phyloP scores from a whole-genome alignment of 768 basidiomycete species.

The Suillus variegatus region DNA sequence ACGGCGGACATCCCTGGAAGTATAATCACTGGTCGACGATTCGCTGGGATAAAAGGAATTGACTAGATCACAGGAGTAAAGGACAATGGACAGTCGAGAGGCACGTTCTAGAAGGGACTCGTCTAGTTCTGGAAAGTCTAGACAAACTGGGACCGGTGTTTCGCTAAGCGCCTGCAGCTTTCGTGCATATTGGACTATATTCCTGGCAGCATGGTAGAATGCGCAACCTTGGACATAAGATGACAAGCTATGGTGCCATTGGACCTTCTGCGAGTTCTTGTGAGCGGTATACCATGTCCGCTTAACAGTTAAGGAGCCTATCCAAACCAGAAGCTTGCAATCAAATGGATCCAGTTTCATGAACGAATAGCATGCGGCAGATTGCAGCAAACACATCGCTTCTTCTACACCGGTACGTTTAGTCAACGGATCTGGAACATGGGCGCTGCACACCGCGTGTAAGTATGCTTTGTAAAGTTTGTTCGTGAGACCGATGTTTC shows the following conservation, averaged over 20 bases:
- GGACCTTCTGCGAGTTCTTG: constrained; percentile 35
- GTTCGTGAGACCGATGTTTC: constrained; percentile 20
- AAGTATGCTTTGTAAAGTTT: constrained; percentile 38
- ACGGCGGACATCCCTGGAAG: constrained; percentile 11
- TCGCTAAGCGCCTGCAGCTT: constrained; percentile 9
- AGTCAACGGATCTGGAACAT: constrained; percentile 39
- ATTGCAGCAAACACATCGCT: constrained; percentile 37
- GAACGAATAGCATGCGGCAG: constrained; percentile 39
- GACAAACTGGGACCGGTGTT: neutral
- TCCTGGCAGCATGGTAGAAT: constrained; percentile 21
- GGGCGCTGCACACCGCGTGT: constrained; percentile 42
- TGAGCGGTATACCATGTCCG: constrained; percentile 38
- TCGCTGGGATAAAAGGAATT: neutral
- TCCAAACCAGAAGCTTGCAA: constrained; percentile 29
- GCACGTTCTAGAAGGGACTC: constrained; percentile 17
- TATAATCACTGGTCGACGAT: constrained; percentile 1
- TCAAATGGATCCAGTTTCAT: constrained; percentile 31
- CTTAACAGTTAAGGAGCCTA: constrained; percentile 32
- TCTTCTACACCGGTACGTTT: constrained; percentile 41
- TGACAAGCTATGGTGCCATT: constrained; percentile 26
- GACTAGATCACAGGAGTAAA: constrained; percentile 14
- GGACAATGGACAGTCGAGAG: constrained; percentile 12
- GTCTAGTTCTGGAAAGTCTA: constrained; percentile 15
- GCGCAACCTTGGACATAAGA: constrained; percentile 31
- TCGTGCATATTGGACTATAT: constrained; percentile 2